Base-by-base conservation (phyloP, 164 flowering plant genomes). In the Liriodendron chinense region DNA sequence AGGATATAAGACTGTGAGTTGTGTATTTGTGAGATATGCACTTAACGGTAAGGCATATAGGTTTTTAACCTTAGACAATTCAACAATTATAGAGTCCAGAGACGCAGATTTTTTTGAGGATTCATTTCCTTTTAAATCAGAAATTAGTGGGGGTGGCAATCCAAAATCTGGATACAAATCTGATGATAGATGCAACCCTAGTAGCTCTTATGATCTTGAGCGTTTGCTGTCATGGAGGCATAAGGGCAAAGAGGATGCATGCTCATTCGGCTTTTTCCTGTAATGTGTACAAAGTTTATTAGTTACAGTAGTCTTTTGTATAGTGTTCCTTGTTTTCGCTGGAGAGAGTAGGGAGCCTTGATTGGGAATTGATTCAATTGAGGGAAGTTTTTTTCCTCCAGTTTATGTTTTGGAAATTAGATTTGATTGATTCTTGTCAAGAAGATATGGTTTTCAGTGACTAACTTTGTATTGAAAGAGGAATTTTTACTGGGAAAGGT, bases 251-350 rank as follows among this genome's bases (percentile, higher is more conserved):
- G 14, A 50, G 57, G 57, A 50, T 8, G 13, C 8, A 50, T 50
- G n/a, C n/a, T 81, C 82, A 80, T 80, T 63, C 26, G n/a, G 9
- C 22, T 3, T 18, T 14, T 66, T 18, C 50, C 26, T 49, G 16
- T 72, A 69, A 23, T 73, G 82, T 73, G n/a, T n/a, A 73, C 73
- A 72, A 78, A 13, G 49, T n/a, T 14, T 26, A 49, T 21, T 47
- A 64, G 70, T 48, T 66, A 47, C 26, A 64, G 23, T n/a, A 50
- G 21, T 47, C 26, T 56, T 20, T 23, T n/a, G 48, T 53, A 24
- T 68, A 48, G 72, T 56, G 65, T 43, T 34, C 14, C 49, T 68
- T 53, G 22, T 74, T 21, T 74, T 68, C 70, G 1, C 43, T 23
- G 16, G 14, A 69, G 57, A 16, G n/a, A 48, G 47, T 65, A 25